Base-by-base conservation (phyloP, 2,329 filamentous ascomycete genomes). In the Claviceps fusiformis region DNA sequence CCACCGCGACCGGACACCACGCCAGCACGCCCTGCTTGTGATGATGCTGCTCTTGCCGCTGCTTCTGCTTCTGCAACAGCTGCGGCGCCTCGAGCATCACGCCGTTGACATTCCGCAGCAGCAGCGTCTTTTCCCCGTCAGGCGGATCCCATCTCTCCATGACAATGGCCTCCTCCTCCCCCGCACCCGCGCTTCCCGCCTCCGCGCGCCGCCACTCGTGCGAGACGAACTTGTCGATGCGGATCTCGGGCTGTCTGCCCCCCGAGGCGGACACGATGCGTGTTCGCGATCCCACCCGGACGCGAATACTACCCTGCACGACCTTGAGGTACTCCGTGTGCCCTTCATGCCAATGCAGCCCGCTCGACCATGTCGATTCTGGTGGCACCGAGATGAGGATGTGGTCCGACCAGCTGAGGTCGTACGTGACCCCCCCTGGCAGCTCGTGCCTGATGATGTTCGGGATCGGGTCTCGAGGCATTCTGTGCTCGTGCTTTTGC, bases 51-150 rank as follows among this genome's bases (percentile, higher is more conserved):
- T 24, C 2, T 3, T 24, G 24, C 24, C 24, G 24, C 24, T 24
- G 24, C 44, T 27, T 5, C 44, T 15, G 10, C 19, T 3, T 41
- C 1, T 62, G 3, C 2, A 61, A 17, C 1, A 61, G 15, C 17
- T 48, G 56, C 0, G 60, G 59, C 0, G 62, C 58, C 10, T 63
- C 49, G 24, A 75, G 59, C 15, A 73, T 64, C 3, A 73, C 62
- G 0, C 70, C 70, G 46, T 77, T 77, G 31, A 78, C 55, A 52
- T 77, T 77, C 66, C 73, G 71, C 58, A 78, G 78, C 62, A 78
- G 78, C 0, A 75, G 57, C 2, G 71, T 66, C 60, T 78, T 78
- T 11, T 66, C 60, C 0, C 72, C 68, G 53, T 77, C 75, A 5
- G 55, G 62, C 0, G 75, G 75, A 17, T 72, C 69, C 0, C 75